Evolutionary conservation across 2,329 filamentous ascomycete species (phyloP).

Genomic region (Epichloe brachyelytri): DNA sequence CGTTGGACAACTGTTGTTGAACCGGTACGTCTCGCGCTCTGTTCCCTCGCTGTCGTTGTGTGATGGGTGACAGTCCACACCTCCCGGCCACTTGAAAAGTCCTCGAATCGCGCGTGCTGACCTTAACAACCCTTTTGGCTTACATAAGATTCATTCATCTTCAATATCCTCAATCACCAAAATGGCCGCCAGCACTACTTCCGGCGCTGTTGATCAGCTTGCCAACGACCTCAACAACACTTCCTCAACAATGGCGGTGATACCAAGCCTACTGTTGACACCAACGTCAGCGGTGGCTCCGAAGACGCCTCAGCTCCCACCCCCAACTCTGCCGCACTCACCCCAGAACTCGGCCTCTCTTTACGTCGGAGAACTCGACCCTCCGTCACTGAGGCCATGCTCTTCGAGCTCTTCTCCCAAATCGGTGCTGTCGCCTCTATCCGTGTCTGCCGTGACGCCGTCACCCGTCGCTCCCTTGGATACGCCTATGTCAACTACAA

Average conservation of each 20-base stretch:
- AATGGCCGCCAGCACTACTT: conserved; percentile 48
- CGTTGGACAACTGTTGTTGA: conserved; percentile 1
- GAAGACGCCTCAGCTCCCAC: conserved; percentile 54
- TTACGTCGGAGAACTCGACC: conserved; percentile 97
- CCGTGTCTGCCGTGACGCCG: conserved; percentile 97
- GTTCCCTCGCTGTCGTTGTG: not conserved
- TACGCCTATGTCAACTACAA: conserved; percentile 99
- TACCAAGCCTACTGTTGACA: conserved; percentile 60
- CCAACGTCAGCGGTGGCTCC: conserved; percentile 45
- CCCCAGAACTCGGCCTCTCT: conserved; percentile 90
- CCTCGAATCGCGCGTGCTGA: not conserved
- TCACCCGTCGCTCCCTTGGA: conserved; percentile 94
- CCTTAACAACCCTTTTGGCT: not conserved
- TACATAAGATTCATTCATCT: conserved; percentile 3
- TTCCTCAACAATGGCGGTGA: conserved; percentile 56
- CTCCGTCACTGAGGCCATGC: conserved; percentile 98
- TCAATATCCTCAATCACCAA: conserved; percentile 14
- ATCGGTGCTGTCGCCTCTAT: conserved; percentile 98
- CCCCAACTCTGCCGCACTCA: conserved; percentile 60
- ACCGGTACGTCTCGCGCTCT: conserved; percentile 1
- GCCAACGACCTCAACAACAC: conserved; percentile 63
- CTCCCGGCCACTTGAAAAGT: not conserved
- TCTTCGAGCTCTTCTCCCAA: conserved; percentile 99
- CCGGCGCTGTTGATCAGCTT: conserved; percentile 64
- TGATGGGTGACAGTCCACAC: conserved; percentile 1